Evolutionary conservation across 768 basidiomycete species (phyloP), one percentile per base, ranked within the genome.

Genomic region (Tricholoma terreum): DNA sequence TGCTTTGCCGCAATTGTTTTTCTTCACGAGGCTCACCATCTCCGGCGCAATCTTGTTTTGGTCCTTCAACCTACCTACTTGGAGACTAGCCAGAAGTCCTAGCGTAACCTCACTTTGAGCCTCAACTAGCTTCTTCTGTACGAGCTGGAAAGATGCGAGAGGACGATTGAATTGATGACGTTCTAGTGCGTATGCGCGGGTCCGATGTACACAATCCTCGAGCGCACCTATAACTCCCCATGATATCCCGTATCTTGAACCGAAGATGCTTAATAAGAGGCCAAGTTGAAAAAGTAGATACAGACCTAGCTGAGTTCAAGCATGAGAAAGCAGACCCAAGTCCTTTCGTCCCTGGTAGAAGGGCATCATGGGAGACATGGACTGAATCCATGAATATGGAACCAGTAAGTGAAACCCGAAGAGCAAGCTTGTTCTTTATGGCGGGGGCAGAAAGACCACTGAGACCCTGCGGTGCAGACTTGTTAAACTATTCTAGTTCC

Each of bases 161-260:
- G 94, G 94, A 35, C 89, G 85, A 21, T 84, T 79, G 76, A 98
- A 98, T 72, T 98, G 96, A 48, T 87, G 82, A 14, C 95, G 83
- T 67, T 97, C 92, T 33, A 97, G 82, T 9, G 93, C 90, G 68
- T 98, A 98, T 10, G 80, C 79, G 19, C 90, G 84, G 0, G 94
- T 84, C 38, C 83, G 83, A 33, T 79, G 69, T 40, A 98, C 80
- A 67, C 93, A 97, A 64, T 97, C 92, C 70, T 98, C 95, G 24
- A 98, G 81, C 2, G 95, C 89, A 27, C 96, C 96, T 84, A 98
- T 95, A 1, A 90, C 89, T 53, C 95, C 95, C 92, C 94, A 98
- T 1, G 90, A 89, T 61, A 96, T 96, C 27, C 93, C 92, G 67
- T 76, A 92, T 64, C 91, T 86, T 42, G 19, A 50, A 27, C 7